These are phyloP conservation scores for Zasmidium angulare DNA, from an alignment of 2,329 filamentous ascomycete species.

Conservation along the genomic window DNA sequence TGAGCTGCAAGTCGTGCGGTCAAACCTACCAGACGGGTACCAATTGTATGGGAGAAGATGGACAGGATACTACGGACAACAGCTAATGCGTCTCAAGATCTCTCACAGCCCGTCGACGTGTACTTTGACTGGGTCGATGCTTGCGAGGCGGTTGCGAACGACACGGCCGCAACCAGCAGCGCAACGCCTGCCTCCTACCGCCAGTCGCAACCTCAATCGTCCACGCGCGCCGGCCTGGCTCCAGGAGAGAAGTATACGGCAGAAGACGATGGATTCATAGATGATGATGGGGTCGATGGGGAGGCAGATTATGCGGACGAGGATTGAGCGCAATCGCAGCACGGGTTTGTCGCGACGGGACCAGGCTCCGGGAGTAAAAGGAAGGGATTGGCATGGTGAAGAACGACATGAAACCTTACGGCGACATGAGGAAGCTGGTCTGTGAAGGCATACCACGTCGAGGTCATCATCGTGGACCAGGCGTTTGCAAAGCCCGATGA, in stretches of 20 bases:
- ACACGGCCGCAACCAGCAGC: conserved; percentile 39
- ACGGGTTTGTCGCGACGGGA: background rate
- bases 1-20: conserved; percentile 89
- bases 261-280: conserved; percentile 36
- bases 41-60: conserved; percentile 66
- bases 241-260: conserved; percentile 31
- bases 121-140: conserved; percentile 99
- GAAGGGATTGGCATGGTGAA: background rate
- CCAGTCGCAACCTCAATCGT: conserved; percentile 14
- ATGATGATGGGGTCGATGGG: conserved; percentile 35
- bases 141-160: conserved; percentile 70
- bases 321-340: conserved; percentile 3
- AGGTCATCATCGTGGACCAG: background rate
- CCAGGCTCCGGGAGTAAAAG: background rate
- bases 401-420: background rate
- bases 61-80: background rate
- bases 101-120: conserved; percentile 89
- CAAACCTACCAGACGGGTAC: conserved; percentile 91
- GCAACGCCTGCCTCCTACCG: conserved; percentile 5
- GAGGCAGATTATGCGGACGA: conserved; percentile 37
- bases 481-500: background rate
- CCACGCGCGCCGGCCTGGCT: conserved; percentile 21
- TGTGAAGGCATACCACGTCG: too few relatives aligned
- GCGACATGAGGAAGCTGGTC: too few relatives aligned
- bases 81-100: conserved; percentile 57